Base-by-base conservation (phyloP, 1,284 basidiomycete genomes). In the Microbotryomycetes sp. region DNA sequence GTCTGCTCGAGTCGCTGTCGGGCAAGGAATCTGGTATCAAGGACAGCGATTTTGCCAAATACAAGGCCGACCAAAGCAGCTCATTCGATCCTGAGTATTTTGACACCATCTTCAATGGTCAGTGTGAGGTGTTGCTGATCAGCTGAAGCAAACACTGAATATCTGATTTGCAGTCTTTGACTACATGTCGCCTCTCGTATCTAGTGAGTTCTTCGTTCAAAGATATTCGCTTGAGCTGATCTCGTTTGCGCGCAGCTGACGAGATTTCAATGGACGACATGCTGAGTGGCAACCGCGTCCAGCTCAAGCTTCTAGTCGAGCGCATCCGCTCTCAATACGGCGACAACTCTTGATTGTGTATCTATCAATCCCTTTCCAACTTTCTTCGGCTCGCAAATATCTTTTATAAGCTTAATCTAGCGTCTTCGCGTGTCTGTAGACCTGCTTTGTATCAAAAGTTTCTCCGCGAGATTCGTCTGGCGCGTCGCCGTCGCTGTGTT, bases 261-360 rank as follows among this genome's bases (percentile, higher is more conserved):
- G 84, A 76, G 64, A 86, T 93, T 31, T 91, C 88, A 71, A 91
- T 94, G 76, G 92, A 92, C 73, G 91, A 94, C 75, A 80, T 96
- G 49, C 80, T 88, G 56, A 82, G 83, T 63, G 89, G 87, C 45
- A 88, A 87, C 73, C 78, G 82, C 47, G 85, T 86, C 48, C 90
- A 88, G 77, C 83, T 92, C 66, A 71, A 85, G 7, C 84, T 89
- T 73, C 77, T 94, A 27, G 74, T 94, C 68, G 83, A 81, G 67
- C 86, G 87, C 56, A 76, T 93, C 11, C 35, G 18, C 9, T 11
- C 35, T 9, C 35, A 41, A 41, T 41, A 41, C 35, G 18, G 35
- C 35, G n/a, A n/a, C n/a, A n/a, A n/a, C n/a, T n/a, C n/a, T n/a
- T n/a, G n/a, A n/a, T n/a, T n/a, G n/a, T n/a, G n/a, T n/a, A n/a